phyloP scores from a whole-genome alignment of 331 rosid genomes.

The Rosa hybrid region DNA sequence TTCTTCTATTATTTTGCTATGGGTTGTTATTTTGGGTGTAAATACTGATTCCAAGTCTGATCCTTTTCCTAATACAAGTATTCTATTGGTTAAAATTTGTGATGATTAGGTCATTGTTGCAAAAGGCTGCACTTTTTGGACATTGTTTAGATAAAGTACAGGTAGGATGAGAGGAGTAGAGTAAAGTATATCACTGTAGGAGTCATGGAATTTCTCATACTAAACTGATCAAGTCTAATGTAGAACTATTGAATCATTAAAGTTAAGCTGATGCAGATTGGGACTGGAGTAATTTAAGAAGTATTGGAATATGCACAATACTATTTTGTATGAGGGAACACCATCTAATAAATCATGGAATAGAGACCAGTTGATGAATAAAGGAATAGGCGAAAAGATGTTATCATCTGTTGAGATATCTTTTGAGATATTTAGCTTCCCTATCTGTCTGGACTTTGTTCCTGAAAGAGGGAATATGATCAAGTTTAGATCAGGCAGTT shows the following conservation, averaged over 20 bases:
- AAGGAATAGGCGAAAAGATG: not conserved
- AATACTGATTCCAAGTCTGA: no score
- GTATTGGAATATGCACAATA: not conserved
- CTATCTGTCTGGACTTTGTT: not conserved
- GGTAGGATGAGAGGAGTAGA: not conserved
- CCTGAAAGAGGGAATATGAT: slow-evolving; percentile 80
- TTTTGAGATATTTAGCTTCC: no score
- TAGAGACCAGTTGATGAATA: not conserved
- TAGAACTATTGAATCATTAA: not conserved
- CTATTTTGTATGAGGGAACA: not conserved
- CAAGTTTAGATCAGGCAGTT: slow-evolving; percentile 77
- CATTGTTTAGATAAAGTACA: not conserved
- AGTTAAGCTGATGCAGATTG: not conserved
- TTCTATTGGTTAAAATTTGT: not conserved
- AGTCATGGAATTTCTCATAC: not conserved
- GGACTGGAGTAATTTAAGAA: not conserved
- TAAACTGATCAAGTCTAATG: not conserved
- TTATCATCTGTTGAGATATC: no score
- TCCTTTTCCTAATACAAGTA: no score
- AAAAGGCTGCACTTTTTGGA: not conserved
- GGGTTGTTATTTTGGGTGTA: not conserved
- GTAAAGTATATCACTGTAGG: not conserved
- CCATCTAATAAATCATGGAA: not conserved
- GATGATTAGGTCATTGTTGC: not conserved
- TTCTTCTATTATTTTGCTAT: not conserved